These are phyloP conservation scores for Quillaja saponaria DNA, from an alignment of 306 rosid genomes.

Conservation along the genomic window DNA sequence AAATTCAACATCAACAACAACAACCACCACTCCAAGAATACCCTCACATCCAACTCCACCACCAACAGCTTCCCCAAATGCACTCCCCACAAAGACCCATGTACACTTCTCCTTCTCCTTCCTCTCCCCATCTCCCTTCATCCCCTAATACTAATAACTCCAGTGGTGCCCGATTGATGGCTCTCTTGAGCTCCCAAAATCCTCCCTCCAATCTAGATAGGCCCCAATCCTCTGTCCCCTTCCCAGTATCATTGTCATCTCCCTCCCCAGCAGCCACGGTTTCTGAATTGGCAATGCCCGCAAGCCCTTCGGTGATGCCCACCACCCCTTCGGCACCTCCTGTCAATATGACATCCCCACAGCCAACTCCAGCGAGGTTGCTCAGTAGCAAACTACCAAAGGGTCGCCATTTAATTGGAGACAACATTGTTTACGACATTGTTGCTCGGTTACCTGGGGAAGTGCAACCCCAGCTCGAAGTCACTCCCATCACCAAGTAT, in stretches of 20 bases:
- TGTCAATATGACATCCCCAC: slow-evolving; percentile 29
- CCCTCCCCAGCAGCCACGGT: slow-evolving; percentile 13
- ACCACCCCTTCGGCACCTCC: slow-evolving; percentile 26
- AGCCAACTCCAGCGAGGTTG: slow-evolving; percentile 51
- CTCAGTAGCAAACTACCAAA: slow-evolving; percentile 54
- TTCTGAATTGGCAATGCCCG: slow-evolving; percentile 36
- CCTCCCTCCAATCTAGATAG: slow-evolving; percentile 41
- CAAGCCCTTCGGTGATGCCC: slow-evolving; percentile 23
- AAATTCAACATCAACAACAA: slow-evolving; percentile 22
- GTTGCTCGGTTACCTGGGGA: slow-evolving; percentile 58
- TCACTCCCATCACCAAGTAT: slow-evolving; percentile 76
- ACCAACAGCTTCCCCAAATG: slow-evolving; percentile 39
- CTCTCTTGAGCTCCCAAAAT: slow-evolving; percentile 46
- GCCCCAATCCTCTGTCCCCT: slow-evolving; percentile 13
- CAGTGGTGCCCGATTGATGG: slow-evolving; percentile 57
- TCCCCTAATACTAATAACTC: slow-evolving; percentile 41
- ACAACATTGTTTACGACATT: slow-evolving; percentile 51
- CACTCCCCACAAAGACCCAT: slow-evolving; percentile 41
- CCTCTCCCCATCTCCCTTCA: slow-evolving; percentile 39
- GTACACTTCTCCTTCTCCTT: slow-evolving; percentile 40
- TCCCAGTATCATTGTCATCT: slow-evolving; percentile 17
- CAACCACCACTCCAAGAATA: slow-evolving; percentile 30
- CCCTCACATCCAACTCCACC: slow-evolving; percentile 36
- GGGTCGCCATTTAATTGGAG: slow-evolving; percentile 64
- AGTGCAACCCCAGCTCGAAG: slow-evolving; percentile 73